A percentile compares a stretch with the other conserved stretches of the same genome.
Evolutionary conservation across 2,329 filamentous ascomycete genomes (phyloP).

Genomic region (Exophiala alcalophila): DNA sequence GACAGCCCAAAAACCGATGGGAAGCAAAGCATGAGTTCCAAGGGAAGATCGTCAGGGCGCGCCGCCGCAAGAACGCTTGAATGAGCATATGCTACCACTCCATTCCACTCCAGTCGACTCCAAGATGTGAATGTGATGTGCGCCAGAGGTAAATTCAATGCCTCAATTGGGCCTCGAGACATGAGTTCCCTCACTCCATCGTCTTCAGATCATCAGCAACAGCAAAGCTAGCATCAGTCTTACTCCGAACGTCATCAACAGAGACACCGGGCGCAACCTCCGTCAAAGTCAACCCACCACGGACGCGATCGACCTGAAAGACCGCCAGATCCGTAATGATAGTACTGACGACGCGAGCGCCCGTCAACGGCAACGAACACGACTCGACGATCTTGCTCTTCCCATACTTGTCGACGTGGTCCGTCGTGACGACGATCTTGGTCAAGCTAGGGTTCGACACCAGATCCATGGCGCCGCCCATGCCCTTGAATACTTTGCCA

Average conservation of each 20-base stretch:
- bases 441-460: conserved; percentile 68
- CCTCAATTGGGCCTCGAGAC: no score
- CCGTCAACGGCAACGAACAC: conserved; percentile 64
- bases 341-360: conserved; percentile 64
- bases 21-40: no score
- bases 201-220: conserved; percentile 56
- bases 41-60: no score
- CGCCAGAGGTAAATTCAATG: no score
- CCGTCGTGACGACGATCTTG: conserved; percentile 69
- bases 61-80: no score
- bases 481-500: conserved; percentile 79
- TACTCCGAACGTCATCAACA: conserved; percentile 65
- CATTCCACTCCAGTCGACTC: no score
- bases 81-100: no score
- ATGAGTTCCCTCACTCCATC: conserved; percentile 23
- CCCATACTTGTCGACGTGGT: conserved; percentile 68
- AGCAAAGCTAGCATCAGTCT: conserved; percentile 67
- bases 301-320: conserved; percentile 70
- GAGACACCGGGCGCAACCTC: conserved; percentile 68
- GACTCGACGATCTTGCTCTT: conserved; percentile 63
- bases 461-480: conserved; percentile 76
- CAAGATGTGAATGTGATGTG: no score
- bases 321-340: conserved; percentile 72
- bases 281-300: conserved; percentile 63
- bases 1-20: no score